These are phyloP conservation scores for Passiflora organensis DNA, from an alignment of 345 rosid species.

Conservation along the genomic window DNA sequence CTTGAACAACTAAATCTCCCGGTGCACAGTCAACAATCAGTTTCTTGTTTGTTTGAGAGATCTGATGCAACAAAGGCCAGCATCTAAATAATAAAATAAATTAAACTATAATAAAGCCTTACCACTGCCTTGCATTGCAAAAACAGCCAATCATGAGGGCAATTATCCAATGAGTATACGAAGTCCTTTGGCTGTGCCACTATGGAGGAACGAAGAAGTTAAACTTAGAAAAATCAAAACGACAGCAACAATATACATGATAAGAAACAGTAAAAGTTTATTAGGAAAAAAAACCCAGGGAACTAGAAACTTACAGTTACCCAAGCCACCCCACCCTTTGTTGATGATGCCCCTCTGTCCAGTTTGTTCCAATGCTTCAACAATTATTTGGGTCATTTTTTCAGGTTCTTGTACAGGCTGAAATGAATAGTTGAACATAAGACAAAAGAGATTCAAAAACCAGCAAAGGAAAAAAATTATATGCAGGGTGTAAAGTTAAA, in stretches of 20 bases:
- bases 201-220: constrained; percentile 33
- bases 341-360: constrained; percentile 94
- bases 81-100: not conserved
- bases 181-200: constrained; percentile 89
- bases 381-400: constrained; percentile 79
- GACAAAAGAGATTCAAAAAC: not conserved
- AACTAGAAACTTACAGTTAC: constrained; percentile 60
- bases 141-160: constrained; percentile 98
- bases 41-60: too few species aligned
- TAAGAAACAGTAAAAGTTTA: not conserved
- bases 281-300: not conserved
- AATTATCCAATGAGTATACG: constrained; percentile 78
- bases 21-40: too few species aligned
- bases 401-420: constrained; percentile 93
- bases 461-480: not conserved
- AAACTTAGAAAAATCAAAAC: not conserved
- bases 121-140: constrained; percentile 99
- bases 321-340: constrained; percentile 99
- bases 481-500: not conserved
- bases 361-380: constrained; percentile 66
- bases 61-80: too few species aligned
- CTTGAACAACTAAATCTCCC: too few species aligned
- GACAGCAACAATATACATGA: not conserved
- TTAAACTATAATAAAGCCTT: constrained; percentile 25
- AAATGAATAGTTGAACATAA: constrained; percentile 6